These are phyloP conservation scores for Malus fusca DNA, from an alignment of 306 rosid genomes.

Conservation along the genomic window DNA sequence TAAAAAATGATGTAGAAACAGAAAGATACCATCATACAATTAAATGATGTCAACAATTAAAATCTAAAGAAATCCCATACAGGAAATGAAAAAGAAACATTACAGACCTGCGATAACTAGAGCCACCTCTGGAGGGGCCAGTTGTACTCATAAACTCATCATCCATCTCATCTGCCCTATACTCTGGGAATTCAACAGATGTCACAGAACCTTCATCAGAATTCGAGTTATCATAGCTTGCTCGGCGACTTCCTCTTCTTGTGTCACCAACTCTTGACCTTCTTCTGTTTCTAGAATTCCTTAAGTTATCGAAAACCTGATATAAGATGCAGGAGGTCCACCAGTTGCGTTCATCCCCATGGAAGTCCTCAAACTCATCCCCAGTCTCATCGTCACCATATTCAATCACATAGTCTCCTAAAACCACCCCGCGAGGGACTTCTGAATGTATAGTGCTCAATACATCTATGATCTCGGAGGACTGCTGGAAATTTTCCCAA, in stretches of 20 bases:
- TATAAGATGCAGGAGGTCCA: slow-evolving; percentile 95
- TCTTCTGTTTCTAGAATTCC: slow-evolving; percentile 84
- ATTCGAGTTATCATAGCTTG: slow-evolving; percentile 68
- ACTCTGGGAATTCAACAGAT: slow-evolving; percentile 63
- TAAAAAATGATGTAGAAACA: not conserved
- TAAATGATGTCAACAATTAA: not conserved
- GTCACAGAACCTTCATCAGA: slow-evolving; percentile 80
- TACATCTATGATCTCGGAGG: slow-evolving; percentile 92
- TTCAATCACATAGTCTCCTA: slow-evolving; percentile 94
- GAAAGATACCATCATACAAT: not conserved
- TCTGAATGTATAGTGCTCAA: slow-evolving; percentile 94
- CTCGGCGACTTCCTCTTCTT: slow-evolving; percentile 60
- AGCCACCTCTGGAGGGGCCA: slow-evolving; percentile 50
- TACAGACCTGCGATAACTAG: slow-evolving; percentile 64
- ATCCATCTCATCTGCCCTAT: slow-evolving; percentile 61
- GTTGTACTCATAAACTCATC: slow-evolving; percentile 57
- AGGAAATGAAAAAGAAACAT: slow-evolving; percentile 1
- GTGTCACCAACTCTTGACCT: slow-evolving; percentile 59
- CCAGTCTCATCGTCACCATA: slow-evolving; percentile 78
- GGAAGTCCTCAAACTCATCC: slow-evolving; percentile 87
- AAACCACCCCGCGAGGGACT: slow-evolving; percentile 80
- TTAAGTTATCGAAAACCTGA: slow-evolving; percentile 79
- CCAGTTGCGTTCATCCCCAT: slow-evolving; percentile 80
- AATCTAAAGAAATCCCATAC: not conserved
- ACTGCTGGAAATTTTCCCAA: slow-evolving; percentile 98